These are phyloP conservation scores for Fomitopsis pulvina DNA, from an alignment of 768 basidiomycete species.

Conservation along the genomic window DNA sequence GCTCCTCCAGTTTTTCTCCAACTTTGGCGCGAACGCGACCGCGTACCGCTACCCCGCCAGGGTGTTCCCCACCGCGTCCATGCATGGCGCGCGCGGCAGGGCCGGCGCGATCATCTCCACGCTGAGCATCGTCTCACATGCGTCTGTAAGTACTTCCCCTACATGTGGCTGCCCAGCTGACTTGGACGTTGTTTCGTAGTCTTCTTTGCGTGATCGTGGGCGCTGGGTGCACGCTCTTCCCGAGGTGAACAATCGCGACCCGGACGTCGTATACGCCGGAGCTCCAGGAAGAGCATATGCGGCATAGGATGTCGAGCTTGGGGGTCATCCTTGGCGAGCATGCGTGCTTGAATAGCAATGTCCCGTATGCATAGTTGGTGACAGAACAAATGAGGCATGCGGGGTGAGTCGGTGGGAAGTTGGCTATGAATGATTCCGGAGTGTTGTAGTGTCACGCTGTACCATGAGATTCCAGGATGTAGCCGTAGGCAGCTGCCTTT, in stretches of 20 bases:
- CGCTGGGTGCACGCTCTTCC: slow-evolving; percentile 44
- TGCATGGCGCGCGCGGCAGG: slow-evolving; percentile 70
- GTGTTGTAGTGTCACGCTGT: too few species aligned
- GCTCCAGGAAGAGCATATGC: slow-evolving; percentile 20
- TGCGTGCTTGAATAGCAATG: slow-evolving; percentile 44
- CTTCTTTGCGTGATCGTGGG: slow-evolving; percentile 62
- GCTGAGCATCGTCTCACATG: slow-evolving; percentile 64
- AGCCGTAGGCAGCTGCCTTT: too few species aligned
- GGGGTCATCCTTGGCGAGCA: slow-evolving; percentile 43
- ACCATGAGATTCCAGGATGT: too few species aligned
- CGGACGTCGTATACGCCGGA: slow-evolving; percentile 37
- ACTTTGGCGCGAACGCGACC: slow-evolving; percentile 67
- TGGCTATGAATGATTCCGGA: too few species aligned
- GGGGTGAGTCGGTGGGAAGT: too few species aligned
- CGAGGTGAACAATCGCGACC: slow-evolving; percentile 44
- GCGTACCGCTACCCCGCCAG: slow-evolving; percentile 60
- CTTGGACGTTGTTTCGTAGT: slow-evolving; percentile 37
- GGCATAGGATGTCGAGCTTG: slow-evolving; percentile 52
- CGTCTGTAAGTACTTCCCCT: slow-evolving; percentile 24
- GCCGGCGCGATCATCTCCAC: slow-evolving; percentile 73
- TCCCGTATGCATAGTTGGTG: slow-evolving; percentile 39
- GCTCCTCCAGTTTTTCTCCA: slow-evolving; percentile 76
- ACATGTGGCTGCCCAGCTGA: too few species aligned
- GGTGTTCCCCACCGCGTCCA: slow-evolving; percentile 71
- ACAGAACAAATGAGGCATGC: slow-evolving; percentile 27